Base-by-base conservation (phyloP, 2,329 filamentous ascomycete species). In the Neophaeococcomyces mojaviensis region DNA sequence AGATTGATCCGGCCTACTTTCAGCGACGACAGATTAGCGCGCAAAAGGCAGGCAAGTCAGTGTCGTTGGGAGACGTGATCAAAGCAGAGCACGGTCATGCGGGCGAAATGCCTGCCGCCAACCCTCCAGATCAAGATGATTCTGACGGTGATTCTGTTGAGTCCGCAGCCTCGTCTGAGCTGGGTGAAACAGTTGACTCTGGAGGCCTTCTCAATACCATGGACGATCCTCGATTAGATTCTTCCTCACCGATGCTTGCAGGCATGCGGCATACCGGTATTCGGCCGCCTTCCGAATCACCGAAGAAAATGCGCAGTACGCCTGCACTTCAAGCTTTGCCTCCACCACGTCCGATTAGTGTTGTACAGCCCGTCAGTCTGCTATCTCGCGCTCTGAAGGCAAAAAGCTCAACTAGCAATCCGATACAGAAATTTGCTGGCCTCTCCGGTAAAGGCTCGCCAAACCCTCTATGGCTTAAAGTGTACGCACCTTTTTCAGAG, bases 401-500 rank as follows among this genome's bases (percentile, higher is more conserved):
- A 5, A 75, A 73, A 49, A 74, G 73, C 49, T 66, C 72, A 39
- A 75, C 72, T 36, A 73, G 70, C n/a, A 79, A 81, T 55, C 78
- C 79, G 1, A 67, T 81, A 15, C 77, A 81, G 55, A 69, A 70
- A 30, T 83, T 79, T 57, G 78, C 76, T 3, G 68, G 71, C 4
- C 67, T 81, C 16, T 79, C 75, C 48, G 79, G 77, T 9, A 77
- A 77, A 53, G 78, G 76, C n/a, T 73, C 78, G 49, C 69, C 68
- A 4, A 77, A 74, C 48, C 76, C 78, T 2, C 62, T 83, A 9
- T 80, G 79, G 61, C 73, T 83, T 60, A 81, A 78, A 57, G 73
- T 83, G 13, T 82, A 79, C 56, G 70, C 72, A 13, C 78, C 79
- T 0, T 81, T 77, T 53, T 79, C 78, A 1, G 65, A 70, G 2